Base-by-base conservation (phyloP, 352 stramenopile species). In the Phytopythium sindhum region DNA sequence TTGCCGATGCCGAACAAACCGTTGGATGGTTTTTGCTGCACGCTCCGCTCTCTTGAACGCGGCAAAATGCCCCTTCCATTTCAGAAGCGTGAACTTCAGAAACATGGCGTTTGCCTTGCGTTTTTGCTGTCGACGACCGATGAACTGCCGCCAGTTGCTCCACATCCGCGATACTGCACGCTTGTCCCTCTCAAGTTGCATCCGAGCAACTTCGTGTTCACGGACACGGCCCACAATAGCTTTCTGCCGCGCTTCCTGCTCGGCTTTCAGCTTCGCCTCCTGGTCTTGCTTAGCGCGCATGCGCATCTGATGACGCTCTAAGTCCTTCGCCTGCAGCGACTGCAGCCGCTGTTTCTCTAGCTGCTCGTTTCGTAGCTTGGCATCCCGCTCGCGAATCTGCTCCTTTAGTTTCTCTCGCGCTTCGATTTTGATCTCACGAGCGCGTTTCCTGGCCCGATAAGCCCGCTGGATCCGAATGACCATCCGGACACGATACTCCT, bases 381-480 rank as follows among this genome's bases (percentile, higher is more conserved):
- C 54, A 14, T 89, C 82, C 23, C 77, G 82, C 45, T 86, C 70
- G 1, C 73, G 72, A 21, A 90, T 75, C 51, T 86, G 67, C 9
- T 84, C 64, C 14, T 77, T 71, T 7, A 90, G 66, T 63, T 87
- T 74, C 4, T 79, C 73, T 31, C 66, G 64, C 26, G 84, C 81
- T 17, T 86, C 63, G 4, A 76, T 53, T 54, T 90, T 86, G 0
- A 72, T 77, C 24, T 82, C 63, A 12, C 67, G 67, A 1, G 77
- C 61, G 44, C 69, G 59, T 21, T 67, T 70, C 35, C 84, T 72
- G 24, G 75, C 68, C 41, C 86, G 75, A 65, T 89, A 93, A 1
- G 80, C 74, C 6, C 80, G 80, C 70, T 95, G 86, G 51, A 95
- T 88, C 15, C 77, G 80, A 21, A 91, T 77, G 1, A 85, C 70